Evolutionary conservation across 1,139 yeast species (phyloP).

Genomic region (Zygoascus meyerae): DNA sequence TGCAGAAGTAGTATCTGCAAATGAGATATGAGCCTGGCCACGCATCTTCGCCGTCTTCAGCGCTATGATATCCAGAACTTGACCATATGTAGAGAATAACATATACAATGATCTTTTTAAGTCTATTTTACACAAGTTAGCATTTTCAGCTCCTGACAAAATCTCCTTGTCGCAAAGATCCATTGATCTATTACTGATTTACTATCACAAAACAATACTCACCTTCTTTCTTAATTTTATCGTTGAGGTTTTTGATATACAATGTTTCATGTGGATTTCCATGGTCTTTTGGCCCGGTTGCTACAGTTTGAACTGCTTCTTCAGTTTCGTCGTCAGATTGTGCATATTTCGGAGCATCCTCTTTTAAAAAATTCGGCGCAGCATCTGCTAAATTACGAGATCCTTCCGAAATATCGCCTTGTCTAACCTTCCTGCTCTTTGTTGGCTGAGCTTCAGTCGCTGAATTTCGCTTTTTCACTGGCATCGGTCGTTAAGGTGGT

Average conservation of each 20-base stretch:
- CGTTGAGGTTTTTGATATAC: conserved; percentile 62
- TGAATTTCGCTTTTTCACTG: background rate
- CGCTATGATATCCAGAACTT: conserved; percentile 51
- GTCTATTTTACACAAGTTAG: conserved; percentile 24
- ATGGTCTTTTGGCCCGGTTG: background rate
- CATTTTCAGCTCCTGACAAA: background rate
- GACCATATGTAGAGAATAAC: conserved; percentile 63
- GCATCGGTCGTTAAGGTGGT: background rate
- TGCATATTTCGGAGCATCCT: background rate
- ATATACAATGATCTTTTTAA: conserved; percentile 54
- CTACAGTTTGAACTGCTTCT: background rate
- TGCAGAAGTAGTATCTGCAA: conserved; percentile 48
- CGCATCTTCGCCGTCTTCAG: conserved; percentile 47
- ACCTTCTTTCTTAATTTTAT: conserved; percentile 44
- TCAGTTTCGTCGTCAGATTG: background rate
- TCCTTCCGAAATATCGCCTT: background rate
- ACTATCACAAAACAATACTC: conserved; percentile 8
- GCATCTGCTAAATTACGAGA: too few relatives aligned
- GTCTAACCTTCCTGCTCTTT: conserved; percentile 1
- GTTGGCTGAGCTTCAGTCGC: conserved; percentile 3
- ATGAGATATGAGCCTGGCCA: conserved; percentile 74
- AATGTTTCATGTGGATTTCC: conserved; percentile 45
- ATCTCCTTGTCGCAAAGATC: too few relatives aligned
- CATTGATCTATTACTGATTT: background rate
- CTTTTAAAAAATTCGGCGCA: too few relatives aligned